Evolutionary conservation across 306 rosid species (phyloP).

Genomic region (Prunus persica): Prunus_persica_NCBIv2 NC_034012.1:5936501-5937000

Average conservation of each 20-base stretch:
- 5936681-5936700: constrained; percentile 58
- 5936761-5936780: constrained; percentile 33
- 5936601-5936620: constrained; percentile 38
- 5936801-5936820: constrained; percentile 53
- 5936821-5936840: constrained; percentile 13
- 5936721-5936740: constrained; percentile 34
- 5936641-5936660: constrained; percentile 51
- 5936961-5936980: neutral
- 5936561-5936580: constrained; percentile 41
- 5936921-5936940: neutral
- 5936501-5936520: neutral
- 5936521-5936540: neutral
- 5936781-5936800: constrained; percentile 44
- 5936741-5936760: constrained; percentile 46
- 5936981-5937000: neutral
- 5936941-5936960: neutral
- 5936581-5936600: constrained; percentile 50
- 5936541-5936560: neutral
- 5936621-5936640: constrained; percentile 46
- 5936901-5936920: neutral
- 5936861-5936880: constrained; percentile 13
- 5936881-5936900: constrained; percentile 11
- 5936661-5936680: constrained; percentile 54
- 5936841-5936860: constrained; percentile 12
- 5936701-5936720: constrained; percentile 49